Evolutionary conservation across 192 early-diverging fungal genomes (phyloP), one percentile per base, ranked within the genome.

Genomic region (Linnemannia zychae): DNA sequence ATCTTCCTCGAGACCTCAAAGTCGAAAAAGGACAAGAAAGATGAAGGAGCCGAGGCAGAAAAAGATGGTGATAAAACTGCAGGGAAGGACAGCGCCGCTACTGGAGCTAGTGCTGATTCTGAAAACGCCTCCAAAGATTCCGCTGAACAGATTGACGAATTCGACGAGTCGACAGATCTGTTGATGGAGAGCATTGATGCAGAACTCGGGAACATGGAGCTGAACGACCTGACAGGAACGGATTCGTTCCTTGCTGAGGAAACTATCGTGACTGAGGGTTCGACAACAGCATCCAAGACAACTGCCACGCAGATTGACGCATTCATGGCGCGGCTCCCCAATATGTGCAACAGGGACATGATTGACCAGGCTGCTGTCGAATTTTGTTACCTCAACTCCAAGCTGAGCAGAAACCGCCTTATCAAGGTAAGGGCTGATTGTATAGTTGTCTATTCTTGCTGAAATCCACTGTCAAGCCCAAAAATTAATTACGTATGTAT

Each of bases 381-480:
- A 44, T 98, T 99, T 89, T 97, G 96, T 85, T 99, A 93, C 78
- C 81, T 97, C 13, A 99, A 99, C 88, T 94, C 89, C 46, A 97
- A 96, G 67, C 84, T 78, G 20, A 93, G 95, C 16, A 89, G 97
- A 52, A 95, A 92, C 22, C 91, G 91, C 49, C 89, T 99, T 15
- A 89, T 96, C n/a, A 92, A 92, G 69, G 91, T 91, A 77, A 6
- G 67, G 18, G 5, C 17, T 12, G 46, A 40, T n/a, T 12, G 40
- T 4, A 28, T 46, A 18, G 6, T 34, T 70, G 40, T 44, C 40
- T 57, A 7, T 74, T 31, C 60, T 60, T 57, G 12, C 6, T 9
- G 40, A 50, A 31, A 50, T 76, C 18, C 1, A 31, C 22, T 3
- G 7, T n/a, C 71, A 53, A 36, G n/a, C n/a, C 16, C 18, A 67